phyloP scores from a whole-genome alignment of 2,329 filamentous ascomycete species.

The Fusarium transvaalense region DNA sequence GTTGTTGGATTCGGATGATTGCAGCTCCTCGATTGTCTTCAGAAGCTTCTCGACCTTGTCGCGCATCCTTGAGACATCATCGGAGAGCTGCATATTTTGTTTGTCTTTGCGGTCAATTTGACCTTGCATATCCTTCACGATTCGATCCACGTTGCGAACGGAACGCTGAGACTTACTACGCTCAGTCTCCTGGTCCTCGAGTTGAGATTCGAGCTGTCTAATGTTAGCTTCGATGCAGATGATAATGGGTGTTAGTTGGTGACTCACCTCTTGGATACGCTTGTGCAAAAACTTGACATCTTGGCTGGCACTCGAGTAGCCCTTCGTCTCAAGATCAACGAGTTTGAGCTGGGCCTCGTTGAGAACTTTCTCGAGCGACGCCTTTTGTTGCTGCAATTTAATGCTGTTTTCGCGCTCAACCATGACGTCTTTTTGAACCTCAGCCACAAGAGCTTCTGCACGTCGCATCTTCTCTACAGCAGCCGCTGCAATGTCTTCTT shows the following conservation, averaged over 20 bases:
- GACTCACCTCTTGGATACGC: constrained; percentile 90
- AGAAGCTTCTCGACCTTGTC: constrained; percentile 94
- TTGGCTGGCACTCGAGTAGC: constrained; percentile 92
- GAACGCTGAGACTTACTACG: constrained; percentile 86
- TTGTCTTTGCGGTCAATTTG: constrained; percentile 96
- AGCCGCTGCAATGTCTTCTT: constrained; percentile 91
- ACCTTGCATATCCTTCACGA: constrained; percentile 90
- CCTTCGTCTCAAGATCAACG: constrained; percentile 96
- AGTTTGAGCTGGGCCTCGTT: constrained; percentile 92
- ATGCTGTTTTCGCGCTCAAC: constrained; percentile 85
- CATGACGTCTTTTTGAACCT: constrained; percentile 93
- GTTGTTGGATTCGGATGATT: constrained; percentile 84
- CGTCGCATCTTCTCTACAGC: constrained; percentile 98
- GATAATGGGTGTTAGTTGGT: neutral
- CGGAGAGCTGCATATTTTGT: constrained; percentile 80
- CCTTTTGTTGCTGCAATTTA: constrained; percentile 90
- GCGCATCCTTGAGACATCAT: constrained; percentile 86
- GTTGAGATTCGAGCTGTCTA: constrained; percentile 82
- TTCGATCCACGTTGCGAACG: constrained; percentile 91
- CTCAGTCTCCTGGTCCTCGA: constrained; percentile 84
- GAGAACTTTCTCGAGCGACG: constrained; percentile 85
- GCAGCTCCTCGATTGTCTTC: constrained; percentile 91
- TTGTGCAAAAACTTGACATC: constrained; percentile 96
- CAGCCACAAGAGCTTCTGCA: constrained; percentile 85
- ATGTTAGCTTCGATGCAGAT: constrained; percentile 32